A percentile compares a stretch with the other conserved stretches of the same genome.
Evolutionary conservation across 257 asterid genomes (phyloP).

Genomic region (Anisodus tanguticus): DNA sequence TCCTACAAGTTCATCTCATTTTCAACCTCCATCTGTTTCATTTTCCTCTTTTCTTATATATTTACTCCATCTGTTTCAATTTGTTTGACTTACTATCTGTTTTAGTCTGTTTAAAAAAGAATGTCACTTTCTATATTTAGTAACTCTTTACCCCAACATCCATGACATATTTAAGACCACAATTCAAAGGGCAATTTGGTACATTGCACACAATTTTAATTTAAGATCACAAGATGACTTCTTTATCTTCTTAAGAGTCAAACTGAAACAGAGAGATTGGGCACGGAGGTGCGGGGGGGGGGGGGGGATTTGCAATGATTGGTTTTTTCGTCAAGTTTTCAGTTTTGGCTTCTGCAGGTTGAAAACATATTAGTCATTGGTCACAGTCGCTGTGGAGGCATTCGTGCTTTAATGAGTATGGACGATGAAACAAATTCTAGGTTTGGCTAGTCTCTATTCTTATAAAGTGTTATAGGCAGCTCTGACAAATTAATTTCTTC

Average conservation of each 20-base stretch:
- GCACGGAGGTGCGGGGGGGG: neutral
- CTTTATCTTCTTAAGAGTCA: too few species aligned
- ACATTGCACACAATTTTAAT: too few species aligned
- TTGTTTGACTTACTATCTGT: too few species aligned
- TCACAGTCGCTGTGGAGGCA: constrained; percentile 98
- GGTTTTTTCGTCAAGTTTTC: constrained; percentile 11
- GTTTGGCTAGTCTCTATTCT: constrained; percentile 41
- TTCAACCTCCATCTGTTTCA: neutral
- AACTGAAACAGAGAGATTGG: neutral
- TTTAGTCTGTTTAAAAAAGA: too few species aligned
- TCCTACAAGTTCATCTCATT: neutral
- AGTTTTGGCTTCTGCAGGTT: constrained; percentile 55
- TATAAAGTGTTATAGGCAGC: neutral
- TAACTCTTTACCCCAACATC: too few species aligned
- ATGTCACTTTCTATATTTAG: too few species aligned
- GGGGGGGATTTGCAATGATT: neutral
- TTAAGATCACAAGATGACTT: constrained; percentile 42
- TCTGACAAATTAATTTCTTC: neutral
- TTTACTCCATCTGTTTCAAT: too few species aligned
- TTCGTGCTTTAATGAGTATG: constrained; percentile 91
- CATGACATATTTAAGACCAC: too few species aligned
- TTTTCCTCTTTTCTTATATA: neutral
- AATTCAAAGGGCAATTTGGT: too few species aligned
- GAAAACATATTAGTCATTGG: constrained; percentile 83
- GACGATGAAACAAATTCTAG: constrained; percentile 61